Conservation (phyloP, 352 stramenopile species). For the Phytopythium mirpurense region DNA sequence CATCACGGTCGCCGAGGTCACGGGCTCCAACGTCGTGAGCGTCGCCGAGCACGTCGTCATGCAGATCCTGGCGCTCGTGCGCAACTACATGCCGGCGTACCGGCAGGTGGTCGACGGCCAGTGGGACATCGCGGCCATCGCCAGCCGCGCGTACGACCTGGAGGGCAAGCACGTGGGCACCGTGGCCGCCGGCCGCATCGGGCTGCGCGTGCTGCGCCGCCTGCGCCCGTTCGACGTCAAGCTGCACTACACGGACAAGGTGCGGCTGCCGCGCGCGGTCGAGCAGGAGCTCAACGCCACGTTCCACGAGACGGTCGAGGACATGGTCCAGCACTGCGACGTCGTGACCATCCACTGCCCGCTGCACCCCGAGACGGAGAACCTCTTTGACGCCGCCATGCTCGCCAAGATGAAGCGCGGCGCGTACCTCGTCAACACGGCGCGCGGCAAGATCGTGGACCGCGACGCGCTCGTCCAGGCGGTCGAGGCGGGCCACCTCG, state of each 20-base stretch:
- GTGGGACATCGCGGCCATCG: constrained; percentile 38
- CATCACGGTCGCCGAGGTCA: constrained; percentile 40
- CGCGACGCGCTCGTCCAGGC: constrained; percentile 35
- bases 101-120: constrained; percentile 28
- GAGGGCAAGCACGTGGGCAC: constrained; percentile 36
- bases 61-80: constrained; percentile 34
- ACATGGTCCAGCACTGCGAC: constrained; percentile 53
- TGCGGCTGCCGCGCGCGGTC: constrained; percentile 25
- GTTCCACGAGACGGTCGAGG: constrained; percentile 27
- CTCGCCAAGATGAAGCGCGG: constrained; percentile 61
- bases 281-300: constrained; percentile 41
- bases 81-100: constrained; percentile 47
- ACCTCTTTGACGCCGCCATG: constrained; percentile 61
- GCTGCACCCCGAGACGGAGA: constrained; percentile 54
- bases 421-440: constrained; percentile 79
- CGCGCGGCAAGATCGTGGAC: constrained; percentile 77
- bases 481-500: constrained; percentile 15
- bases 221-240: constrained; percentile 43
- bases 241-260: constrained; percentile 42
- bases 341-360: constrained; percentile 73
- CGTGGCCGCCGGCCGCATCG: constrained; percentile 34
- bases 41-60: constrained; percentile 48
- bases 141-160: constrained; percentile 31
- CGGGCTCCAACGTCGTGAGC: constrained; percentile 35
- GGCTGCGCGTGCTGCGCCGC: constrained; percentile 25